Evolutionary conservation across 129 eudicot genomes (phyloP).

Genomic region (Dittrichia graveolens): DNA sequence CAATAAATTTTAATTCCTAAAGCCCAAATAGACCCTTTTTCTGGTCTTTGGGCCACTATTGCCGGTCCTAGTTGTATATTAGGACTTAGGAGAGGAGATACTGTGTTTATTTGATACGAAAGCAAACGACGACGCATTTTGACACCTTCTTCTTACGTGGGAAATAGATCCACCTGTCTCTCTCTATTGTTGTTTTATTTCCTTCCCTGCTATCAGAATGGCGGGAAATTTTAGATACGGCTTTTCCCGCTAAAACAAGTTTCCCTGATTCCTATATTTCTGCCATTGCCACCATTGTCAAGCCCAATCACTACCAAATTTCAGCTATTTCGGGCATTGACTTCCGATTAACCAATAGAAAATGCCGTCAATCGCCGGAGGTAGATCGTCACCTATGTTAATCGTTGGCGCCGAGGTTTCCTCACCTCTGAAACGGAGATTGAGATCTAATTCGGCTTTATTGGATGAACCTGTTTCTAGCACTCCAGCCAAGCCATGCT

Average conservation of each 20-base stretch:
- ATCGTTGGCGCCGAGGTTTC: conserved; percentile 30
- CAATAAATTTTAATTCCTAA: too few species aligned
- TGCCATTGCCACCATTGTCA: conserved; percentile 21
- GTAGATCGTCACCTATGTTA: conserved; percentile 34
- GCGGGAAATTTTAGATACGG: conserved; percentile 26
- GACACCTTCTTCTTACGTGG: background rate
- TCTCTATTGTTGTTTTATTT: background rate
- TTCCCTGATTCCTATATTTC: conserved; percentile 28
- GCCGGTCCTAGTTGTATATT: too few species aligned
- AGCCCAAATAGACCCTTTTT: too few species aligned
- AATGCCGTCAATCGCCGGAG: conserved; percentile 69
- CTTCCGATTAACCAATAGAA: background rate
- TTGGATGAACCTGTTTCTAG: conserved; percentile 24
- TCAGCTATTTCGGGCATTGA: background rate
- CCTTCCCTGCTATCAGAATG: conserved; percentile 6
- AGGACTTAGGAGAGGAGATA: too few species aligned
- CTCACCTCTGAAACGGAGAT: conserved; percentile 59
- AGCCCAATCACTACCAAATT: background rate
- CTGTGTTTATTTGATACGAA: too few species aligned
- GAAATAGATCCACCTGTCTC: background rate
- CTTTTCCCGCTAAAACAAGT: conserved; percentile 30
- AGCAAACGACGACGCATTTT: too few species aligned
- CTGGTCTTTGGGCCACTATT: too few species aligned
- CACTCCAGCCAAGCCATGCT: conserved; percentile 29
- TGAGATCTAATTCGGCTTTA: conserved; percentile 58